A percentile compares a stretch with the other conserved stretches of the same genome.
These are phyloP conservation scores for Moringa oleifera DNA, from an alignment of 345 rosid species.

Conservation along the genomic window DNA sequence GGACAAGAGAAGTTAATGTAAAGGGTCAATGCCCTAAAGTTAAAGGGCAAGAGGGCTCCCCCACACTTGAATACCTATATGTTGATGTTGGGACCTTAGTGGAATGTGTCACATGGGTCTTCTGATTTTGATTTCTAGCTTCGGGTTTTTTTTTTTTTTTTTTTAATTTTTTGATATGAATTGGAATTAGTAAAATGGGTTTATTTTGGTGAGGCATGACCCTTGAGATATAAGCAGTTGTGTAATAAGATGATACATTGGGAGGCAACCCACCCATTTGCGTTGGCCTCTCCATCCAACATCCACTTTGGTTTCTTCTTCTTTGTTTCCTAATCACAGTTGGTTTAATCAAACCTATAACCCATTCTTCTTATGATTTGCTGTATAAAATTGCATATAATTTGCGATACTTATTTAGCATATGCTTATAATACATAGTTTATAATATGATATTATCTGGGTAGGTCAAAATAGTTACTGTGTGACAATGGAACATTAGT, in stretches of 20 bases:
- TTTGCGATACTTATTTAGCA: too few species aligned
- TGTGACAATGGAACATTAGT: too few species aligned
- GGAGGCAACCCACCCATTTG: slow-evolving; percentile 11
- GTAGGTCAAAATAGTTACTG: too few species aligned
- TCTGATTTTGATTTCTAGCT: background rate
- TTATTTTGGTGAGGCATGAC: background rate
- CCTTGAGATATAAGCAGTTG: slow-evolving; percentile 3
- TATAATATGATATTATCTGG: too few species aligned
- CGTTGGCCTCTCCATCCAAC: too few species aligned
- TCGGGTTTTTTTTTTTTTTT: too few species aligned
- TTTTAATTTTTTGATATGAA: too few species aligned
- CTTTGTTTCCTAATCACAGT: too few species aligned
- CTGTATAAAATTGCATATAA: too few species aligned
- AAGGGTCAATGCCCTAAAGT: background rate
- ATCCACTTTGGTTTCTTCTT: background rate
- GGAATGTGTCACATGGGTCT: background rate
- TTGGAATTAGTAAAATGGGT: slow-evolving; percentile 1
- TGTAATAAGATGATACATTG: background rate
- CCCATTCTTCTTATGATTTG: too few species aligned
- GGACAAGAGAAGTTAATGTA: background rate
- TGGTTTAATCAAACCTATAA: too few species aligned
- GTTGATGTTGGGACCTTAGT: background rate
- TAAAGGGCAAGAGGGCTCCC: background rate
- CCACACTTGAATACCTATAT: background rate
- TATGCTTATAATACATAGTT: too few species aligned